Percentiles rank a stretch among this genome's conserved stretches.
Evolutionary conservation across 257 asterid genomes (phyloP).

Genomic region (Przewalskia tangutica): DNA sequence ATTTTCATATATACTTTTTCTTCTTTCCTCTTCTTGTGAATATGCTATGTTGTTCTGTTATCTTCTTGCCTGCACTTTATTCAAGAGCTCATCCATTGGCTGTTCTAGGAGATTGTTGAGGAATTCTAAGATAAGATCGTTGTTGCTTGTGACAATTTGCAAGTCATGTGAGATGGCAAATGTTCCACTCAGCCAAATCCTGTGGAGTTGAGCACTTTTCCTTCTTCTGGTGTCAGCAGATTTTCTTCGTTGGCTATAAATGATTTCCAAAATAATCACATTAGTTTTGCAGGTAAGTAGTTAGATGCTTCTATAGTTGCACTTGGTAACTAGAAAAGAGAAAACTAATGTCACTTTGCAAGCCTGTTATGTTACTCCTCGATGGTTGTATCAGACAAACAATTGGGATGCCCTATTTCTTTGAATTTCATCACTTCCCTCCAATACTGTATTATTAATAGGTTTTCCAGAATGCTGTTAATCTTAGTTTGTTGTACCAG

Average conservation of each 20-base stretch:
- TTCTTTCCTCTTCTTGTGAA: background rate
- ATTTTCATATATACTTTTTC: background rate
- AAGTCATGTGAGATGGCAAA: background rate
- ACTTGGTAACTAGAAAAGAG: background rate
- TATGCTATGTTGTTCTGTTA: background rate
- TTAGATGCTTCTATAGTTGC: background rate
- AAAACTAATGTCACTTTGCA: background rate
- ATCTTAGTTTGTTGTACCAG: background rate
- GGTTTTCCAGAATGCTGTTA: background rate
- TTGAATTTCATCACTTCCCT: background rate
- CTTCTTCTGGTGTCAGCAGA: background rate
- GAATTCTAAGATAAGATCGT: background rate
- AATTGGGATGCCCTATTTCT: background rate
- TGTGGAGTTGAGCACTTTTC: background rate
- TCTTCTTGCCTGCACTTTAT: background rate
- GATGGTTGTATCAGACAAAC: background rate
- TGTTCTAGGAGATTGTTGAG: background rate
- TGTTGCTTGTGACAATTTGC: background rate
- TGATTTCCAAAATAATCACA: background rate
- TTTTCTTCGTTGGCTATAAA: background rate
- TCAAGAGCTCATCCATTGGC: background rate
- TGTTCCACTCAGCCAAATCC: background rate
- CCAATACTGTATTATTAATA: background rate
- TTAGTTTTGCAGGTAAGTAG: background rate
- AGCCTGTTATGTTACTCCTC: background rate